Evolutionary conservation across 257 asterid species (phyloP).

Genomic region (Rhazya stricta): DNA sequence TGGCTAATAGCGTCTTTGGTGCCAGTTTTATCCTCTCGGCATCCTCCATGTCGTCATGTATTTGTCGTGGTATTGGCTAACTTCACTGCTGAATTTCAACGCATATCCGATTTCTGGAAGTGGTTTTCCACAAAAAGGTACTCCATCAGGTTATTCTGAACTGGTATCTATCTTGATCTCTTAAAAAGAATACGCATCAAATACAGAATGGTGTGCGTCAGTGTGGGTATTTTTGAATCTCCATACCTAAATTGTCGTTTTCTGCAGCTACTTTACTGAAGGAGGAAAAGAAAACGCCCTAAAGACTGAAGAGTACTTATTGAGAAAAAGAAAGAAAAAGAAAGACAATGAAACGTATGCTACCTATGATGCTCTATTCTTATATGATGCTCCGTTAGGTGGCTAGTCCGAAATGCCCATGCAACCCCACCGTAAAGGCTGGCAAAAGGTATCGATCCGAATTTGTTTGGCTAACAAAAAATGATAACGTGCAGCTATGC

Average conservation of each 20-base stretch:
- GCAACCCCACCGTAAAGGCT: not conserved
- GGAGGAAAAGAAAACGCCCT: not conserved
- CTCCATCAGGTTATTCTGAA: not conserved
- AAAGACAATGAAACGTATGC: not conserved
- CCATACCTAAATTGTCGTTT: constrained; percentile 1
- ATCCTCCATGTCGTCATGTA: not conserved
- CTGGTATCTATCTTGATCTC: not conserved
- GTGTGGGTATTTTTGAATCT: not conserved
- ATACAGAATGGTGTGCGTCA: not conserved
- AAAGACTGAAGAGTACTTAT: not conserved
- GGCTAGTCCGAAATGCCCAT: not conserved
- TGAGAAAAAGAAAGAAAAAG: not conserved
- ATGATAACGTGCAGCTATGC: constrained; percentile 1
- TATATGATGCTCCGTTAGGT: constrained; percentile 1
- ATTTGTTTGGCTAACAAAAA: not conserved
- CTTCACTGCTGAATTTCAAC: not conserved
- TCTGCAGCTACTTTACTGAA: not conserved
- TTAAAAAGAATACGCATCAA: not conserved
- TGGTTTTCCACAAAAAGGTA: not conserved
- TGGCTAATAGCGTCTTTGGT: not conserved
- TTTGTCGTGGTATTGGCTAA: not conserved
- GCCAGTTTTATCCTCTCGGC: not conserved
- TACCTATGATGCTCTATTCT: too few species aligned
- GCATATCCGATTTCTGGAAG: not conserved
- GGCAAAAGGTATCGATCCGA: constrained; percentile 1